Conservation (phyloP, 176 grass and related monocot genomes). For the Oryza punctata region DNA sequence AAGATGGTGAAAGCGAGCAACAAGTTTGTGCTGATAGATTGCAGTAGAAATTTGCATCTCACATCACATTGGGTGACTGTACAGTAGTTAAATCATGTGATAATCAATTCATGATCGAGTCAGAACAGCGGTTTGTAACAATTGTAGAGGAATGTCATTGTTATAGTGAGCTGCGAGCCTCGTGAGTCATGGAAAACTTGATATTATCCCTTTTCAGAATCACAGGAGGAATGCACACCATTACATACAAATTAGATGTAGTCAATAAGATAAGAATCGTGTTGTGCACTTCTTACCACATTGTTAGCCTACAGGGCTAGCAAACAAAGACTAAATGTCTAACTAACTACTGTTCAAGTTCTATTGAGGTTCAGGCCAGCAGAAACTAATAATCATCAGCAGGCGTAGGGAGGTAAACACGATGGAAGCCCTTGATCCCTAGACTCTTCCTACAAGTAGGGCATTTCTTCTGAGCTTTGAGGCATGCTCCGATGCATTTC, state of each 20-base stretch:
- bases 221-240: neutral
- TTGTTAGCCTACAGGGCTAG: neutral
- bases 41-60: neutral
- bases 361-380: neutral
- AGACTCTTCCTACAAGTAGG: slow-evolving; percentile 65
- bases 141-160: neutral
- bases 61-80: neutral
- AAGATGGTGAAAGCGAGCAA: neutral
- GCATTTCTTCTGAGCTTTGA: slow-evolving; percentile 67
- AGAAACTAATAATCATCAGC: neutral
- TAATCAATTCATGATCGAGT: neutral
- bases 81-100: neutral
- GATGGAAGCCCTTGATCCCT: slow-evolving; percentile 45
- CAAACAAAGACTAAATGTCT: neutral
- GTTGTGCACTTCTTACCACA: neutral
- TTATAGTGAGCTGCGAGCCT: neutral
- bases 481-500: slow-evolving; percentile 53
- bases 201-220: neutral
- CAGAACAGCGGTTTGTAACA: neutral
- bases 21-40: neutral
- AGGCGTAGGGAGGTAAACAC: slow-evolving; percentile 57
- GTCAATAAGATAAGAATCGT: neutral
- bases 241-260: neutral
- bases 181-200: neutral
- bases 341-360: no score